Conservation (phyloP, 495 filamentous ascomycete species). For the Tetracladium marchalianum region DNA sequence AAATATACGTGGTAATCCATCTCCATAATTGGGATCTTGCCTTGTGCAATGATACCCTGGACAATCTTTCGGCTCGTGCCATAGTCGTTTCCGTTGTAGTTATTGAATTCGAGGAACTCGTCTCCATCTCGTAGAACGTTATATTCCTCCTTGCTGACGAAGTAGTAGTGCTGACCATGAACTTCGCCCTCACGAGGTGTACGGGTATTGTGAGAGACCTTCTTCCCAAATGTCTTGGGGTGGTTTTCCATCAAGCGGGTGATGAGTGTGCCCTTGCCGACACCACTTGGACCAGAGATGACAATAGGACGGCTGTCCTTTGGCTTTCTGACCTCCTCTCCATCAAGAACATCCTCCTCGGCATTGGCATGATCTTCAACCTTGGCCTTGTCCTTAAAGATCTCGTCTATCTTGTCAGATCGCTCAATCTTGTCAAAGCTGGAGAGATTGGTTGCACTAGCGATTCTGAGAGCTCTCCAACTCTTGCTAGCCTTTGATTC, state of each 20-base stretch:
- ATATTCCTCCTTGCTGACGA: constrained; percentile 36
- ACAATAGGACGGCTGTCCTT: constrained; percentile 34
- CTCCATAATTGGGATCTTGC: constrained; percentile 42
- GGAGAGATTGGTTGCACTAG: constrained; percentile 57
- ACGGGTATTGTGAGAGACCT: constrained; percentile 33
- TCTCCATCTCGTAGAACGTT: constrained; percentile 42
- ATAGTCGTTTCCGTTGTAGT: constrained; percentile 29
- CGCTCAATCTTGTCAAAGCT: constrained; percentile 81
- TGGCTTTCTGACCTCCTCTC: constrained; percentile 18
- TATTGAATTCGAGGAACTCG: constrained; percentile 37
- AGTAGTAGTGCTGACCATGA: constrained; percentile 28
- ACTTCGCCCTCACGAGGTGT: constrained; percentile 33
- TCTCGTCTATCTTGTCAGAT: constrained; percentile 51
- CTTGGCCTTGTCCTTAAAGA: constrained; percentile 34
- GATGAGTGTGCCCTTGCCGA: constrained; percentile 29
- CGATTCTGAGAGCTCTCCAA: constrained; percentile 78
- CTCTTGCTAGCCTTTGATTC: constrained; percentile 73
- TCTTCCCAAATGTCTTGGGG: constrained; percentile 29
- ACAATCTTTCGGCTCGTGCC: constrained; percentile 37
- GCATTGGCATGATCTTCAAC: constrained; percentile 15
- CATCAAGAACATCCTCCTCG: constrained; percentile 19
- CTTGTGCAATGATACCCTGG: constrained; percentile 32
- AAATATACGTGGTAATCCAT: constrained; percentile 38
- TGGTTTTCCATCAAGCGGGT: constrained; percentile 32
- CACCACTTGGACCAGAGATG: constrained; percentile 31